Base-by-base conservation (phyloP, 192 early-diverging fungal species). In the Glomus cerebriforme region DNA sequence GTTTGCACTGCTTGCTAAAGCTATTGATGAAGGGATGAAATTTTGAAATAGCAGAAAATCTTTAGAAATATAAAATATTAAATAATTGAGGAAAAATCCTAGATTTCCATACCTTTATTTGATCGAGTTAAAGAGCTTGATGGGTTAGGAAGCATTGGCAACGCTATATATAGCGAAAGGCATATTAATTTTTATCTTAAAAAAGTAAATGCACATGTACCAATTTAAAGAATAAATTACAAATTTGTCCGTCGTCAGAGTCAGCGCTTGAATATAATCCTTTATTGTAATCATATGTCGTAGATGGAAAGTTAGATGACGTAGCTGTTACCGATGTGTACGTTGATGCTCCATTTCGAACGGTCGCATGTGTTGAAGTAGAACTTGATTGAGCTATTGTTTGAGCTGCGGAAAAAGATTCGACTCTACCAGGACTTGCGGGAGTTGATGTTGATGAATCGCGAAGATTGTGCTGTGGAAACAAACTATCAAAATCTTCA, bases 401-500 rank as follows among this genome's bases (percentile, higher is more conserved):
- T 6, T 73, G 71, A 27, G 8, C 17, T 73, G 71, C 71, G 13
- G 17, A 8, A 58, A 45, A n/a, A 31, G 71, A 31, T 6, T 47
- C 71, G 5, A 60, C 17, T 75, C n/a, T 71, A n/a, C 10, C 3
- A 3, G 43, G 39, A 49, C 43, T 71, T 15, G 37, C n/a, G 27
- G 69, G 69, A 9, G 37, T 24, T 29, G 69, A 47, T 9, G n/a
- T 49, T 3, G 27, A 71, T 9, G 39, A 71, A 47, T 71, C 73
- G 15, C 73, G 73, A 60, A 75, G 59, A 75, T 75, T 75, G 15
- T 75, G 73, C 19, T 75, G 73, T 10, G 73, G 73, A 59, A 60
- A 75, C 34, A 75, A 26, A n/a, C 58, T 62, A 37, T 75, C 73
- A 75, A 60, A 60, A 62, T 75, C 73, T 75, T 75, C 73, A 60